phyloP scores from a whole-genome alignment of 2,329 filamentous ascomycete genomes.

The Tricladium varicosporioides region DNA sequence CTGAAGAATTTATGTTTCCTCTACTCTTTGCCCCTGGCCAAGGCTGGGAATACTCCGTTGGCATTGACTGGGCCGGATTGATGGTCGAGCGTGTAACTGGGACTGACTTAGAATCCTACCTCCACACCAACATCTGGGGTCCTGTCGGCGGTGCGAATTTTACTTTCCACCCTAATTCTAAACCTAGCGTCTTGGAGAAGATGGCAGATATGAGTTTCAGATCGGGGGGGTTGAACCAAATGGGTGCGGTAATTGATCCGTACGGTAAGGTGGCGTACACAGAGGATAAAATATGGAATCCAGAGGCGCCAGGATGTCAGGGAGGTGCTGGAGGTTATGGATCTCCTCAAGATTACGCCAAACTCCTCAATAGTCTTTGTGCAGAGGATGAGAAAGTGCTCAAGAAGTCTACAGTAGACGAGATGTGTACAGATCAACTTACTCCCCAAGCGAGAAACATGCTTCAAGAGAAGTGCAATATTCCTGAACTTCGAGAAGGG shows the following conservation, averaged over 20 bases:
- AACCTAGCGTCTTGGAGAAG: slow-evolving; percentile 17
- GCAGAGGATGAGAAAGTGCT: slow-evolving; percentile 48
- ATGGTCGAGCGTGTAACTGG: slow-evolving; percentile 42
- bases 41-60: slow-evolving; percentile 56
- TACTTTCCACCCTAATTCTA: slow-evolving; percentile 19
- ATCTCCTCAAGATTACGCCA: slow-evolving; percentile 41
- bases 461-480: slow-evolving; percentile 23
- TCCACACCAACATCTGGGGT: slow-evolving; percentile 44
- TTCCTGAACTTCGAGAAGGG: slow-evolving; percentile 13
- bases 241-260: slow-evolving; percentile 15
- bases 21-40: slow-evolving; percentile 63
- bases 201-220: slow-evolving; percentile 22
- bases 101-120: slow-evolving; percentile 36
- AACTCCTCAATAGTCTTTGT: slow-evolving; percentile 44
- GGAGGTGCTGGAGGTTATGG: slow-evolving; percentile 40
- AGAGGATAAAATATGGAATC: slow-evolving; percentile 7
- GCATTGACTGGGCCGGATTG: slow-evolving; percentile 54
- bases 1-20: slow-evolving; percentile 35
- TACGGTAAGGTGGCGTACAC: slow-evolving; percentile 15
- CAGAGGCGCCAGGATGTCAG: slow-evolving; percentile 8
- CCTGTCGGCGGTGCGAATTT: slow-evolving; percentile 24
- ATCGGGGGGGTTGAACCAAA: slow-evolving; percentile 15
- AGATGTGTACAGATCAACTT: slow-evolving; percentile 49
- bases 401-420: slow-evolving; percentile 37
- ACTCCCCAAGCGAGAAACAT: slow-evolving; percentile 21